Conservation (phyloP, 2,329 filamentous ascomycete genomes). For the Rachicladosporium sp. region DNA sequence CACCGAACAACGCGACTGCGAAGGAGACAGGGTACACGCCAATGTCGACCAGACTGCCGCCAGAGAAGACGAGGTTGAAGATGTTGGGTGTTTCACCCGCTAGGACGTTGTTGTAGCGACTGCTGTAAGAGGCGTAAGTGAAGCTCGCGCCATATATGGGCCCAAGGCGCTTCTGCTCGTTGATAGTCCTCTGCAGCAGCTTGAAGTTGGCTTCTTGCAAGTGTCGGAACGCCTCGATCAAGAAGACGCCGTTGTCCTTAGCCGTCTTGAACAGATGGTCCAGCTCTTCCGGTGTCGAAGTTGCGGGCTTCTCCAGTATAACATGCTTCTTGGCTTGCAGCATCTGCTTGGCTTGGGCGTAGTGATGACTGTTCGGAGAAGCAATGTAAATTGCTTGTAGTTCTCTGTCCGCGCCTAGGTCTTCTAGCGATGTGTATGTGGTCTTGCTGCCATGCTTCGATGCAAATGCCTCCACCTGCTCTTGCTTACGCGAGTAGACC, state of each 20-base stretch:
- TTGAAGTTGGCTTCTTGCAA: slow-evolving; percentile 40
- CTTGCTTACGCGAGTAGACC: slow-evolving; percentile 35
- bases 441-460: slow-evolving; percentile 27
- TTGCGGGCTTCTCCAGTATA: slow-evolving; percentile 38
- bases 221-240: slow-evolving; percentile 39
- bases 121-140: slow-evolving; percentile 33
- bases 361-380: slow-evolving; percentile 37
- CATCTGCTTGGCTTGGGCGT: slow-evolving; percentile 31
- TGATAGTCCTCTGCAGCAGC: slow-evolving; percentile 24
- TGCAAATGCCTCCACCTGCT: slow-evolving; percentile 31
- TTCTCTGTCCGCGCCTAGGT: slow-evolving; percentile 26
- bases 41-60: slow-evolving; percentile 35
- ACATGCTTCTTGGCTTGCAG: slow-evolving; percentile 35
- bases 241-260: slow-evolving; percentile 28
- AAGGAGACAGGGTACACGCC: slow-evolving; percentile 38
- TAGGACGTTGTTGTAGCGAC: slow-evolving; percentile 36
- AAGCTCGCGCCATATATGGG: slow-evolving; percentile 33
- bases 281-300: slow-evolving; percentile 30
- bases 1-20: slow-evolving; percentile 36
- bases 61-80: slow-evolving; percentile 35
- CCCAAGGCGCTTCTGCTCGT: slow-evolving; percentile 28
- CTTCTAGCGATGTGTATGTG: slow-evolving; percentile 28
- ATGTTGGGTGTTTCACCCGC: slow-evolving; percentile 36
- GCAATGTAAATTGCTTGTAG: slow-evolving; percentile 37
- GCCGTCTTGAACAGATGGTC: slow-evolving; percentile 32